Conservation (phyloP, 148 eudicot genomes). For the Fallopia convolvulus region DNA sequence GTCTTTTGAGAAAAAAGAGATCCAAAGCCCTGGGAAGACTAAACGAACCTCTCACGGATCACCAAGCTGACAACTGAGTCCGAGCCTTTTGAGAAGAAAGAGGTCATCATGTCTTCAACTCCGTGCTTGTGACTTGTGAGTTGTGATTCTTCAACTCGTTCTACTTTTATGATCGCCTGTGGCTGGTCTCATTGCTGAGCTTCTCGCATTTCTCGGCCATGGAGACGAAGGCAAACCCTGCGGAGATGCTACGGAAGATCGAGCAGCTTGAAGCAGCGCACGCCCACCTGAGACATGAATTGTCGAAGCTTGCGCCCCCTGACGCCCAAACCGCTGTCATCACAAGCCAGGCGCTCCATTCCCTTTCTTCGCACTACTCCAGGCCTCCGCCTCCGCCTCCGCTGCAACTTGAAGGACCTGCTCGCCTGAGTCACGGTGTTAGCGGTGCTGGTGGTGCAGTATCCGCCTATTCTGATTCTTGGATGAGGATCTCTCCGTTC, state of each 20-base stretch:
- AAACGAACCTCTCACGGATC: too few species aligned
- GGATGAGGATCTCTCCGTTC: conserved; percentile 41
- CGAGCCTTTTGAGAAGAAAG: neutral
- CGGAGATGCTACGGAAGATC: conserved; percentile 71
- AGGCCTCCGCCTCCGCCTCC: conserved; percentile 17
- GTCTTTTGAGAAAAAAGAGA: too few species aligned
- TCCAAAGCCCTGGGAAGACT: too few species aligned
- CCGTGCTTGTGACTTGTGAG: neutral
- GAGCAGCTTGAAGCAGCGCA: conserved; percentile 74
- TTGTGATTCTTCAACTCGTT: neutral
- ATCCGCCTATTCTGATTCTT: conserved; percentile 19
- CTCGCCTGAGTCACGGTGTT: neutral
- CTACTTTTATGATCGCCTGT: too few species aligned
- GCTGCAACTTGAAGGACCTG: conserved; percentile 2
- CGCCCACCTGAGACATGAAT: conserved; percentile 59
- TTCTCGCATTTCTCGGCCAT: neutral
- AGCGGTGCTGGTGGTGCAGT: conserved; percentile 9
- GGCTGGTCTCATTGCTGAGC: too few species aligned
- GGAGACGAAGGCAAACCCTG: conserved; percentile 37
- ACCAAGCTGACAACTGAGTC: neutral
- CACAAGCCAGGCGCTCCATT: conserved; percentile 39
- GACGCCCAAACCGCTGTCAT: conserved; percentile 11
- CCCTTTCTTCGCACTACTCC: conserved; percentile 55
- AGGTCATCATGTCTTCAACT: neutral
- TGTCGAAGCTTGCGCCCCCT: conserved; percentile 52